Base-by-base conservation (phyloP, 2,329 filamentous ascomycete species). In the Parafenestella ontariensis region DNA sequence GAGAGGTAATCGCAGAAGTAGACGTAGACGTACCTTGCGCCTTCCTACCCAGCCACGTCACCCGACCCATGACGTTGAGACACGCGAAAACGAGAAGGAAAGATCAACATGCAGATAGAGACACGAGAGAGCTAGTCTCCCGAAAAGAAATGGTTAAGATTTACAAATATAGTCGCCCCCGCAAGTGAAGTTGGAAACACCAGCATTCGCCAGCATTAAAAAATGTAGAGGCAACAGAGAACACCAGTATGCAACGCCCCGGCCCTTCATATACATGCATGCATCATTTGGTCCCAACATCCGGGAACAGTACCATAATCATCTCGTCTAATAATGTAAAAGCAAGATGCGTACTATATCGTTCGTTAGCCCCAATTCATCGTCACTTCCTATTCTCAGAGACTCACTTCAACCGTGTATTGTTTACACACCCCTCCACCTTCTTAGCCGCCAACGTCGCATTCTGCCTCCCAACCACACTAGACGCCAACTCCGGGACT, bases 391-490 rank as follows among this genome's bases (percentile, higher is more conserved):
- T 2, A 7, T 10, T 21, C 11, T 24, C 7, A 2, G 10, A 42
- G 20, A 86, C 89, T 81, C 79, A 93, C 90, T 98, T 97, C 64
- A 99, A 80, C 61, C 92, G 84, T 54, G 87, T 84, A 77, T 98
- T 99, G 76, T 99, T 99, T 64, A 98, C 81, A 41, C 91, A 92
- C 9, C 92, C 93, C 79, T 96, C 91, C 43, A 98, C 86, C 68
- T 93, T 89, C 64, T 94, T 85, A 59, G 92, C 93, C 20, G 95
- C 95, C 51, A 89, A 89, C 73, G 96, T 90, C 15, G 96, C 95
- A 78, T 99, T 99, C 39, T 89, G 85, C 68, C 92, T 85, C 4
- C 95, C 95, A 15, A 99, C 96, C 6, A 99, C 96, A 76, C 90
- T 96, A 7, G 89, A 92, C 8, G 91, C 94, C 52, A 99, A 73